Base-by-base conservation (phyloP, 2,329 filamentous ascomycete species). In the Colletotrichum shisoi region DNA sequence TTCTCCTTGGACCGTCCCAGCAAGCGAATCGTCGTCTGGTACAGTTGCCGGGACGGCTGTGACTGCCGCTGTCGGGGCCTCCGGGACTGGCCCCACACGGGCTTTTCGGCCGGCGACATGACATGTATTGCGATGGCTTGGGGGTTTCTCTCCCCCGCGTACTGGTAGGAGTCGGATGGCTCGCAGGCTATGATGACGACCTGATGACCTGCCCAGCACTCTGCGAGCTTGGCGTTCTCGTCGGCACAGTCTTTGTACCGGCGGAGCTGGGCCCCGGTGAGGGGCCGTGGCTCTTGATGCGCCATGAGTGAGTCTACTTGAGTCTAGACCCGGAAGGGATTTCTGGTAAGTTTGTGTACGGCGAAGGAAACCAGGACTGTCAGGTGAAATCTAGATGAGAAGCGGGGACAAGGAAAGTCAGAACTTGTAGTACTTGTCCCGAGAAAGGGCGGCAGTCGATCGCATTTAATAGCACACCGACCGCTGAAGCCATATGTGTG, bases 221-320 rank as follows among this genome's bases (percentile, higher is more conserved):
- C 40, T 13, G 49, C 59, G n/a, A 62, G 59, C 17, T 45, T 62
- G 9, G 40, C 9, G 40, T 62, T 62, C 11, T 56, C 59, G 15
- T 48, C 21, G 19, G 59, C 59, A 51, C 59, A 62, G 40, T 56
- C 59, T 24, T 62, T 27, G 9, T 46, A 31, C 27, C 49, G 40
- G 19, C 59, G 49, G 2, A 62, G 49, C 15, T 62, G 39, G n/a
- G 39, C 51, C 31, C 19, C 40, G 11, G 9, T 62, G 49, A 62
- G 49, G 24, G 46, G 40, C 8, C 40, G 59, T n/a, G 51, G 31
- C 15, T n/a, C 19, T n/a, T 54, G 62, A 0, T 13, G 39, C 15
- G 34, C 9, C 15, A 49, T 59, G 31, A 13, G 39, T 53, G 24
- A 27, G 4, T 27, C 4, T 27, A 27, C 0, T 27, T 27, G 4